Conservation (phyloP, 2,329 filamentous ascomycete genomes). For the Claviceps cyperi region DNA sequence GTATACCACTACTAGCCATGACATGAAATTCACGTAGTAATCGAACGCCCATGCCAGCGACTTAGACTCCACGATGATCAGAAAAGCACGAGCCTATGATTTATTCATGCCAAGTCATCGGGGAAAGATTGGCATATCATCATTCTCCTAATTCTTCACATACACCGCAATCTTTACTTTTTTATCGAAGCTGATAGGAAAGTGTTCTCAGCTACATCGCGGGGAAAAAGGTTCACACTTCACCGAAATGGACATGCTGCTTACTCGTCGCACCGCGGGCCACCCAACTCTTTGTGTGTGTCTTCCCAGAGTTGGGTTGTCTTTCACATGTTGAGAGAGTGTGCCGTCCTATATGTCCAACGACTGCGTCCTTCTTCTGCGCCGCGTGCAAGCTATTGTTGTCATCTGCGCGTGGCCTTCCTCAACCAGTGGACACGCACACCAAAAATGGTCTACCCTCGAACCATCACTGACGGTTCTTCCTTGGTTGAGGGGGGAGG, state of each 20-base stretch:
- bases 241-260: neutral
- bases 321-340: neutral
- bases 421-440: neutral
- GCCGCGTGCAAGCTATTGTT: neutral
- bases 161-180: neutral
- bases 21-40: neutral
- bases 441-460: neutral
- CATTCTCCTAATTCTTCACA: neutral
- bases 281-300: neutral
- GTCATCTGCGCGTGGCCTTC: neutral
- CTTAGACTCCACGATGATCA: neutral
- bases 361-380: neutral
- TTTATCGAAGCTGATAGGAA: too few relatives aligned
- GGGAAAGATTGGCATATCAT: neutral
- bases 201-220: neutral
- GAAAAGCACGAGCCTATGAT: neutral
- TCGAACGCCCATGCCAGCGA: neutral
- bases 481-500: neutral
- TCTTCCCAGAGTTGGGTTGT: neutral
- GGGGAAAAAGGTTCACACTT: neutral
- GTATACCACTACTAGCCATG: neutral
- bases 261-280: neutral
- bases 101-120: neutral
- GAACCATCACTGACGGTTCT: neutral
- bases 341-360: slow-evolving; percentile 2